Evolutionary conservation across 2,329 filamentous ascomycete species (phyloP).

Genomic region (Harringtonia lauricola): DNA sequence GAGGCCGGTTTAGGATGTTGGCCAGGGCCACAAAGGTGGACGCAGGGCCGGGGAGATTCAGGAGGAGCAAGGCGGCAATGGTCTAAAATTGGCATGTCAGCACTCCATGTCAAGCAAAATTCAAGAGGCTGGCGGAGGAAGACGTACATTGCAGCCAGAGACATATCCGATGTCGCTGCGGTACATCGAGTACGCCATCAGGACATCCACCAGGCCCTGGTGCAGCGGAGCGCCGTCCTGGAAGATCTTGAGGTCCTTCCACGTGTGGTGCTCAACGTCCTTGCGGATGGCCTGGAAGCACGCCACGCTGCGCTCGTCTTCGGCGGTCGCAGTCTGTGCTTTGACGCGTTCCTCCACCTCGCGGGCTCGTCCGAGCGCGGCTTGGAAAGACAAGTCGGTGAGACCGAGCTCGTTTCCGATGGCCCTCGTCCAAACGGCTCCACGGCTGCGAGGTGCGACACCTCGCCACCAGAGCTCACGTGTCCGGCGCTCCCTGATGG

Average conservation of each 20-base stretch:
- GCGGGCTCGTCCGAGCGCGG: constrained; percentile 57
- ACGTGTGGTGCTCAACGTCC: constrained; percentile 55
- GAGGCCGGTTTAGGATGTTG: constrained; percentile 65
- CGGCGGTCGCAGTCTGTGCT: constrained; percentile 36
- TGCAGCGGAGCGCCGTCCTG: constrained; percentile 55
- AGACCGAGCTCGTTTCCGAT: constrained; percentile 65
- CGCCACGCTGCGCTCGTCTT: constrained; percentile 42
- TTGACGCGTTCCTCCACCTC: constrained; percentile 48
- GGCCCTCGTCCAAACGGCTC: constrained; percentile 57
- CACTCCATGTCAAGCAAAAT: not conserved
- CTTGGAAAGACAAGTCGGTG: constrained; percentile 54
- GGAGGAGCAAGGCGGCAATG: constrained; percentile 60
- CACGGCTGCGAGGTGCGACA: constrained; percentile 58
- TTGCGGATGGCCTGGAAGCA: constrained; percentile 54
- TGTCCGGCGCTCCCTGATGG: constrained; percentile 57
- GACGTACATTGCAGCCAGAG: constrained; percentile 60
- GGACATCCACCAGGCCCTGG: constrained; percentile 55
- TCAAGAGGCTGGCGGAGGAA: not conserved
- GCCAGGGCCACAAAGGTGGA: constrained; percentile 61
- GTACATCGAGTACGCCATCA: constrained; percentile 74
- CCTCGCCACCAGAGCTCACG: constrained; percentile 77
- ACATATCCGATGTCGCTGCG: constrained; percentile 72
- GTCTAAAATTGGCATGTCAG: constrained; percentile 30
- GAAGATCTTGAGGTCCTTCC: constrained; percentile 64
- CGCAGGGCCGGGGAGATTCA: constrained; percentile 55